Base-by-base conservation (phyloP, 2,329 filamentous ascomycete genomes). In the Aspergillus viridinutans region DNA sequence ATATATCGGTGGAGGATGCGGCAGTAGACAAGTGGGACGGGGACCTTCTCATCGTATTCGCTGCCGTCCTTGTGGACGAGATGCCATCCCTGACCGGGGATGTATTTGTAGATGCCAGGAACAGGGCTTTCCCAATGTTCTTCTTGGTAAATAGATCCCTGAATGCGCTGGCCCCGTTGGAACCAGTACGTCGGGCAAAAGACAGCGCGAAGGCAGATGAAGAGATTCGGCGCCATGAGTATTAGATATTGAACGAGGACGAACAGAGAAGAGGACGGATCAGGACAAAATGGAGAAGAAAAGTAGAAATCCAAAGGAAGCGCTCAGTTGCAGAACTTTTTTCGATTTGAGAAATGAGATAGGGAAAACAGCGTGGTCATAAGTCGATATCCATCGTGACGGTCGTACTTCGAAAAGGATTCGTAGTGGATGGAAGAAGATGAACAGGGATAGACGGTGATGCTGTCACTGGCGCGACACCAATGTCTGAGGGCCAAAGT, bases 171-270 rank as follows among this genome's bases (percentile, higher is more conserved):
- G 42, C 70, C 68, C 21, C 67, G 72, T 40, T 75, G 71, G 62
- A 81, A 81, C 79, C 79, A 81, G 70, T 80, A 79, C 58, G 73
- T 69, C 6, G 79, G 79, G 54, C 75, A 76, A 67, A 80, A 78
- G 48, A 78, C 68, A 52, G 72, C 76, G 55, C 79, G 78, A n/a
- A 78, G 72, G 52, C 77, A 79, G 65, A 81, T 64, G 55, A 80
- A 78, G 50, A 80, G 74, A 64, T 81, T 81, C 59, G 79, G 79
- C 45, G 79, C 76, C 79, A 81, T 81, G 58, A 55, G 62, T 42
- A 55, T 32, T 29, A 28, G 28, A 52, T 57, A 54, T 50, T 23
- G 49, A 52, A 48, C 52, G 48, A 55, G 51, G 25, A 43, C 48
- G 40, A 43, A 56, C 25, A 42, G 50, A 53, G 49, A 49, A 55